Evolutionary conservation across 768 basidiomycete genomes (phyloP).

Genomic region (Pisolithus tinctorius): DNA sequence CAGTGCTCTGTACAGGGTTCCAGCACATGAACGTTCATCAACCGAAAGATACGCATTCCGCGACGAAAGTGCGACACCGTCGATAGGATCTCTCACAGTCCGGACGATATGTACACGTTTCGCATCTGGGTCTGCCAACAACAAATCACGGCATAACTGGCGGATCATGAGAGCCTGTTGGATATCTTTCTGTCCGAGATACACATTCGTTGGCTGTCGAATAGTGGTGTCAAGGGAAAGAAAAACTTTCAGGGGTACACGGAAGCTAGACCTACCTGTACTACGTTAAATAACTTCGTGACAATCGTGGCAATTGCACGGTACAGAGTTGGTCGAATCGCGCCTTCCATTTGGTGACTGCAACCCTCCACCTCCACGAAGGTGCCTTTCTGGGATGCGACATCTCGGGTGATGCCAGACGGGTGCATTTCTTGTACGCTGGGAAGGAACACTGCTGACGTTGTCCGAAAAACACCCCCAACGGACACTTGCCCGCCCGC

Average conservation of each 20-base stretch:
- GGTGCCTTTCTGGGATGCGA: conserved; percentile 70
- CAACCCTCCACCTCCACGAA: conserved; percentile 91
- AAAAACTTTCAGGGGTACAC: background rate
- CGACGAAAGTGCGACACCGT: conserved; percentile 84
- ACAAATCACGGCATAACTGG: conserved; percentile 69
- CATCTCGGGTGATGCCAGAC: conserved; percentile 76
- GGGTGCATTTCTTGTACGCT: conserved; percentile 85
- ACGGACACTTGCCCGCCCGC: conserved; percentile 26
- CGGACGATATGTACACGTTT: conserved; percentile 77
- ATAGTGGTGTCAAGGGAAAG: background rate
- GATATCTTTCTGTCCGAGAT: conserved; percentile 98
- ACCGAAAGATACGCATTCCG: conserved; percentile 77
- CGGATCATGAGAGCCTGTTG: conserved; percentile 89
- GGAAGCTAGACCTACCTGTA: conserved; percentile 53
- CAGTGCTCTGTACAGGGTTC: conserved; percentile 63
- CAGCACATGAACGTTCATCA: conserved; percentile 56
- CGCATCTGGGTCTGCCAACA: conserved; percentile 67
- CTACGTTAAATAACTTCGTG: conserved; percentile 88
- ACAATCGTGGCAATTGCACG: conserved; percentile 93
- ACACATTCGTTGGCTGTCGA: conserved; percentile 75
- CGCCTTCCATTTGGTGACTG: conserved; percentile 89
- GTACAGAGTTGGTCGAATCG: conserved; percentile 84
- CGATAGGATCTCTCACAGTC: conserved; percentile 61
- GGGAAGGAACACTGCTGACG: conserved; percentile 76
- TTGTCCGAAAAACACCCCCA: conserved; percentile 30